Base-by-base conservation (phyloP, 192 early-diverging fungal genomes). In the Dimargaris verticillata region DNA sequence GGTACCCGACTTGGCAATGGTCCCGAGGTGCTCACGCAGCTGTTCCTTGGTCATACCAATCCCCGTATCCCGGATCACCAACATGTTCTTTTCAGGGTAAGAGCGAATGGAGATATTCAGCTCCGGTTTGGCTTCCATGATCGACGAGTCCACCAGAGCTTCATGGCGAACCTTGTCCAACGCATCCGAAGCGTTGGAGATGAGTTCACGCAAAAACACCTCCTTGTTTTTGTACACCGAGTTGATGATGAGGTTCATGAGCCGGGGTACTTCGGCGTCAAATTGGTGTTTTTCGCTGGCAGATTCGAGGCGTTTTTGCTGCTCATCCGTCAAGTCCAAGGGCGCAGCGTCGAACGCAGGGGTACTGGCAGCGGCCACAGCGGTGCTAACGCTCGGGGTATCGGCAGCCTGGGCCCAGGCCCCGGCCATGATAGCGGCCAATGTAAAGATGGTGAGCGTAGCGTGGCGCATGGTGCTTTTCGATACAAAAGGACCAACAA, bases 1-100 rank as follows among this genome's bases (percentile, higher is more conserved):
- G 1, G 96, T 97, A 10, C 96, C 96, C 5, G 93, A 96, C 71
- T 95, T 95, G 33, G 96, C 96, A 74, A 99, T 93, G 6, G 95
- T 97, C 45, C 96, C 96, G 12, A 99, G 75, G 71, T 95, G 95
- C 42, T 87, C 80, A 62, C 85, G 83, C 26, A 98, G 78, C 55
- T 94, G 85, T 41, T 88, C 75, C 44, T 83, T 81, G 54, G 85
- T 92, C 96, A 97, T 97, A 49, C 96, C 96, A 50, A 99, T 80
- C 64, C 96, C 96, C 17, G 92, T 83, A 68, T 99, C 96, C 38
- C 75, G 76, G 58, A 99, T 93, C 7, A 83, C 83, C 46, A 99
- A 71, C 15, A 86, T 78, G 41, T 87, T 83, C 42, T 74, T 63
- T 14, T 83, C 83, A 61, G 77, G 72, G 74, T 97, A 81, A 25